A percentile compares a stretch with the other conserved stretches of the same genome.
phyloP scores from a whole-genome alignment of 805 yeast species.

The Lachancea meyersii region DNA sequence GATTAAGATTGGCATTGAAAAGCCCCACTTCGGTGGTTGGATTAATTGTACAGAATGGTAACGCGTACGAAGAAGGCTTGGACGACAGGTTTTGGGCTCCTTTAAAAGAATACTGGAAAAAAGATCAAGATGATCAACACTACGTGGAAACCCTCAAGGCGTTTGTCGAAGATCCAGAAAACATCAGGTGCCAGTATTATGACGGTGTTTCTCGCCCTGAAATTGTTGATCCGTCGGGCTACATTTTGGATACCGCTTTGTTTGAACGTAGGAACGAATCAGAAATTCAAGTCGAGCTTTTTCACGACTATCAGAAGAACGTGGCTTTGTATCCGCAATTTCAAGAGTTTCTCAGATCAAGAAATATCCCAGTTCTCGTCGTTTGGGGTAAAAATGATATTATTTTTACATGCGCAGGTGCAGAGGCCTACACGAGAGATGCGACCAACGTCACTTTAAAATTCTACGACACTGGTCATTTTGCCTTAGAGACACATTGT shows the following conservation, averaged over 20 bases:
- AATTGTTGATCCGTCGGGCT: constrained; percentile 32
- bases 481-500: constrained; percentile 32
- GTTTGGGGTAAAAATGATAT: constrained; percentile 40
- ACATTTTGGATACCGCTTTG: constrained; percentile 29
- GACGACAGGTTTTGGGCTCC: constrained; percentile 37
- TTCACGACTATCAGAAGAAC: constrained; percentile 35
- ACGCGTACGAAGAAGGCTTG: constrained; percentile 41
- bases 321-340: constrained; percentile 34
- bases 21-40: constrained; percentile 30
- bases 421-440: constrained; percentile 35
- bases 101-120: constrained; percentile 31
- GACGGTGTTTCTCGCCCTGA: constrained; percentile 27
- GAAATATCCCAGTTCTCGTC: constrained; percentile 34
- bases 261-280: constrained; percentile 24
- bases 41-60: constrained; percentile 39
- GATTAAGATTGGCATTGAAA: constrained; percentile 34
- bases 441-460: constrained; percentile 26
- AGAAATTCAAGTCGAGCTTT: constrained; percentile 32
- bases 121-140: constrained; percentile 14
- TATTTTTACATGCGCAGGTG: constrained; percentile 35
- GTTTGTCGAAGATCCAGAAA: constrained; percentile 17
- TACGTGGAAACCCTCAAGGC: constrained; percentile 13
- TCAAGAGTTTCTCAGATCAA: constrained; percentile 31
- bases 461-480: constrained; percentile 36
- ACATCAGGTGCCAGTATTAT: constrained; percentile 29